These are phyloP conservation scores for Blastobotrys persicus DNA, from an alignment of 1,139 yeast species.

Conservation along the genomic window DNA sequence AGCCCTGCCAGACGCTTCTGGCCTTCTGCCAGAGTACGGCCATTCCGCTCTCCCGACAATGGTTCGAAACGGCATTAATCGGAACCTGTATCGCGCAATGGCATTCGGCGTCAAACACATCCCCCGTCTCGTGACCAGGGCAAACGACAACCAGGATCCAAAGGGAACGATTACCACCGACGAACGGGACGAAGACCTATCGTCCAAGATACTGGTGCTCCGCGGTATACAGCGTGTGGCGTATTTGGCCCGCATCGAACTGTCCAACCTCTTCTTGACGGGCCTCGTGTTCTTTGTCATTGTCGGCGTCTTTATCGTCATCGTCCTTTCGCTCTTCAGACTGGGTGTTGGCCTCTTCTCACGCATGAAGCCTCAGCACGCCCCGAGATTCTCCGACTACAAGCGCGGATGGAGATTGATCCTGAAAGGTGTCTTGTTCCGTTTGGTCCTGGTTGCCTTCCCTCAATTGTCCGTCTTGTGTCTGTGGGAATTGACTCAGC, in stretches of 20 bases:
- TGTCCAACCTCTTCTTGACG: slow-evolving; percentile 81
- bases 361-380: slow-evolving; percentile 57
- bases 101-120: slow-evolving; percentile 18
- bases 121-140: slow-evolving; percentile 25
- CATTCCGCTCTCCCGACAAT: slow-evolving; percentile 24
- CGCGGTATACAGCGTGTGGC: slow-evolving; percentile 94
- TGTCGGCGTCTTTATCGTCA: slow-evolving; percentile 68
- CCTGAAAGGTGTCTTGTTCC: slow-evolving; percentile 83
- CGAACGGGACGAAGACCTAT: slow-evolving; percentile 55
- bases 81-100: slow-evolving; percentile 23
- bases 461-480: slow-evolving; percentile 83
- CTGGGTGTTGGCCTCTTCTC: slow-evolving; percentile 70
- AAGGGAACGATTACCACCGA: slow-evolving; percentile 61
- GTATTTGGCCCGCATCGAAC: slow-evolving; percentile 76
- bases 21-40: slow-evolving; percentile 22
- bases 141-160: slow-evolving; percentile 39
- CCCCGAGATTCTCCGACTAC: slow-evolving; percentile 64
- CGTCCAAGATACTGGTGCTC: slow-evolving; percentile 69
- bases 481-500: slow-evolving; percentile 82
- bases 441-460: slow-evolving; percentile 76
- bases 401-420: slow-evolving; percentile 77
- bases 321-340: slow-evolving; percentile 65
- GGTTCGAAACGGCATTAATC: slow-evolving; percentile 25
- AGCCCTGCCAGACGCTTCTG: slow-evolving; percentile 19
- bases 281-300: slow-evolving; percentile 77